phyloP scores from a whole-genome alignment of 768 basidiomycete species.

The Amanita molliuscula region DNA sequence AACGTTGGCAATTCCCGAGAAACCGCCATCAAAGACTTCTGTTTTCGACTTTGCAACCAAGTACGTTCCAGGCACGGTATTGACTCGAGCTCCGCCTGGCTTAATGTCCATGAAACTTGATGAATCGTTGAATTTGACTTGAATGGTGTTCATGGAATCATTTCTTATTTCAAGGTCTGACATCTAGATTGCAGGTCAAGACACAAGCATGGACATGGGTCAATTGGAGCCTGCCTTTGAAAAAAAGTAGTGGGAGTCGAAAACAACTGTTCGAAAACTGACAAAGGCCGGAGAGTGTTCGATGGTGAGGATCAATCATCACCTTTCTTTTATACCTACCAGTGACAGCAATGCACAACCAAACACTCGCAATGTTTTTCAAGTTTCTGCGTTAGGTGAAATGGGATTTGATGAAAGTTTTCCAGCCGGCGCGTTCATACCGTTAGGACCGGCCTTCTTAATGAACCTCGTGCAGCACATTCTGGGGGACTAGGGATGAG shows the following conservation, averaged over 20 bases:
- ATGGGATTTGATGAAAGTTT: neutral
- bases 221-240: neutral
- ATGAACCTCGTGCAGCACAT: neutral
- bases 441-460: neutral
- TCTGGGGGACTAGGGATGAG: neutral
- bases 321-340: neutral
- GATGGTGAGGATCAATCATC: neutral
- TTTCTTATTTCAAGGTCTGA: neutral
- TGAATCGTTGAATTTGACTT: neutral
- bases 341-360: neutral
- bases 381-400: neutral
- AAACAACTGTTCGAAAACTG: neutral
- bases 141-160: neutral
- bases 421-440: neutral
- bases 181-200: neutral
- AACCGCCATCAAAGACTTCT: neutral
- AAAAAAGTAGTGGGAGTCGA: neutral
- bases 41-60: neutral
- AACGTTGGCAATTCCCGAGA: neutral
- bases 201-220: neutral
- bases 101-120: neutral
- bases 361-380: neutral
- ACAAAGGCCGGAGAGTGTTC: neutral
- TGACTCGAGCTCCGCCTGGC: neutral
- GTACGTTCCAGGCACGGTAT: neutral